A percentile compares a stretch with the other conserved stretches of the same genome.
Conservation (phyloP, 306 rosid genomes). For the Mucuna pruriens region DNA sequence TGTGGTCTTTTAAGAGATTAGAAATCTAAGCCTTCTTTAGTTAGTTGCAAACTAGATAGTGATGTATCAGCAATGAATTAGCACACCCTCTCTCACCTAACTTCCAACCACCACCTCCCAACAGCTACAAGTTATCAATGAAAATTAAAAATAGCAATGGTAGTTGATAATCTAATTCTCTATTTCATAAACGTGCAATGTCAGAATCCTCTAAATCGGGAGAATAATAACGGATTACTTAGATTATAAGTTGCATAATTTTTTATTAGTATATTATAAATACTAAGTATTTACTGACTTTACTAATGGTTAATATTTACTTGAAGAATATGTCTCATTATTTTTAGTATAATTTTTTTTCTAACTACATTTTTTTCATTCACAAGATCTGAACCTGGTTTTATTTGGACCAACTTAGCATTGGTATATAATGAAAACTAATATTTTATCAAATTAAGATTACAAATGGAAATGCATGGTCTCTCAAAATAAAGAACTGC, state of each 20-base stretch:
- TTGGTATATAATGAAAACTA: no score
- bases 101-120: conserved; percentile 39
- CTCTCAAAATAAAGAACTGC: neutral
- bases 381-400: no score
- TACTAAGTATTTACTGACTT: no score
- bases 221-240: conserved; percentile 24
- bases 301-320: no score
- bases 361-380: no score
- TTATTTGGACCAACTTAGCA: no score
- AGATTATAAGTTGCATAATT: conserved; percentile 6
- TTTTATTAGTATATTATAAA: no score
- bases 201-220: neutral
- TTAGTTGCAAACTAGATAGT: conserved; percentile 33
- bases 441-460: conserved; percentile 34
- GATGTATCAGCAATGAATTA: conserved; percentile 45
- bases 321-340: no score
- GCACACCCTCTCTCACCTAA: conserved; percentile 36
- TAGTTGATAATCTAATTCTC: conserved; percentile 11
- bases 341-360: no score
- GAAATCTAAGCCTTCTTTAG: conserved; percentile 19
- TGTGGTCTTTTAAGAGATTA: conserved; percentile 22
- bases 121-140: conserved; percentile 36
- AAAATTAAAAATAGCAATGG: conserved; percentile 22
- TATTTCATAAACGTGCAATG: conserved; percentile 16
- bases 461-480: neutral